Conservation (phyloP, 305 asterid species). For the Fraxinus paxiana region DNA sequence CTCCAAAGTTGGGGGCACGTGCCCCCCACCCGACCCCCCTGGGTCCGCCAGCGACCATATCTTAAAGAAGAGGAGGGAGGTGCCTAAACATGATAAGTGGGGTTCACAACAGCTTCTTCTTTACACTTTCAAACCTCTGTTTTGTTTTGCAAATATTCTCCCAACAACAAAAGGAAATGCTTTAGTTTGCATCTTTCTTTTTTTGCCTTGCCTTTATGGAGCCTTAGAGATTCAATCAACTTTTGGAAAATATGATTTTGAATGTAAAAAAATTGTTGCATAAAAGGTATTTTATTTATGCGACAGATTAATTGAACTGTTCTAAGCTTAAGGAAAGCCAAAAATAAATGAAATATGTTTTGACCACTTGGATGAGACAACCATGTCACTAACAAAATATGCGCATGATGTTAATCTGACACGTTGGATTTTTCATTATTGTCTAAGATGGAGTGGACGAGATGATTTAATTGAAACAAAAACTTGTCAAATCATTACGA, state of each 20-base stretch:
- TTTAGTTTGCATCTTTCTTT: slow-evolving; percentile 24
- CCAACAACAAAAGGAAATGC: slow-evolving; percentile 20
- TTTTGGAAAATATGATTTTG: slow-evolving; percentile 12
- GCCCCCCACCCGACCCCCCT: too few relatives aligned
- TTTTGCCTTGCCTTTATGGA: slow-evolving; percentile 24
- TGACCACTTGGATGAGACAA: neutral
- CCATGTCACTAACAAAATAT: neutral
- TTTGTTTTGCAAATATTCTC: slow-evolving; percentile 27
- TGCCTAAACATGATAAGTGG: neutral
- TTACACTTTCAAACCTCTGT: slow-evolving; percentile 5
- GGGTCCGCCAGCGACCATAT: too few relatives aligned
- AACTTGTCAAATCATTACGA: neutral
- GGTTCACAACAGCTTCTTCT: neutral
- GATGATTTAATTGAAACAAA: neutral
- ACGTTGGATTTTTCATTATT: neutral
- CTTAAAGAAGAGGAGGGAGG: neutral
- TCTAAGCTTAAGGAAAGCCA: neutral
- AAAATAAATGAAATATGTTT: neutral
- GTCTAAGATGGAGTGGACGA: neutral
- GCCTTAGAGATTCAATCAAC: slow-evolving; percentile 30
- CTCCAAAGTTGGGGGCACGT: too few relatives aligned
- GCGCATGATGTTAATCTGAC: too few relatives aligned
- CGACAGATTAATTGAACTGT: neutral
- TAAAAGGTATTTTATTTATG: neutral
- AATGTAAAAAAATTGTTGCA: slow-evolving; percentile 8